Conservation (phyloP, 352 stramenopile genomes). For the Phytophthora nicotianae region DNA sequence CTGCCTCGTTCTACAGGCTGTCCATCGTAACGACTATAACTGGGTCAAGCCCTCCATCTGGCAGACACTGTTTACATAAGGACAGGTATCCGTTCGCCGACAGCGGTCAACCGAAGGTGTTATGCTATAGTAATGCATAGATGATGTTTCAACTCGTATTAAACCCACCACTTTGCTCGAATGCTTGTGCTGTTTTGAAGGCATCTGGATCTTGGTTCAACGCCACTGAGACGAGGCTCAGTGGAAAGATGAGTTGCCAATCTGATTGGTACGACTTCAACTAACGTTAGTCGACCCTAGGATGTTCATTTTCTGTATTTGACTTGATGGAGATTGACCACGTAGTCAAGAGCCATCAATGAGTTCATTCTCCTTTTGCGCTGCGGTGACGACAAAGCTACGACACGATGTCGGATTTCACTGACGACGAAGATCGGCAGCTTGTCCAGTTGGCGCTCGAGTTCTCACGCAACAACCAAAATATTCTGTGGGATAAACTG, state of each 20-base stretch:
- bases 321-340: slow-evolving; percentile 37
- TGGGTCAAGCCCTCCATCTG: slow-evolving; percentile 93
- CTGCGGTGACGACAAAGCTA: slow-evolving; percentile 6
- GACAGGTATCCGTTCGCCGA: slow-evolving; percentile 5
- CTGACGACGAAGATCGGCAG: slow-evolving; percentile 58
- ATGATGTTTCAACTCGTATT: slow-evolving; percentile 22
- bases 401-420: slow-evolving; percentile 57
- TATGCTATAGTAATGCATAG: slow-evolving; percentile 30
- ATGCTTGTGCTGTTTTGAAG: slow-evolving; percentile 3
- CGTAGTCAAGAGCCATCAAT: slow-evolving; percentile 24
- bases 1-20: slow-evolving; percentile 41
- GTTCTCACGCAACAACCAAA: slow-evolving; percentile 14
- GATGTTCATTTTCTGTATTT: slow-evolving; percentile 12
- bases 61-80: slow-evolving; percentile 84
- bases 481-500: slow-evolving; percentile 44
- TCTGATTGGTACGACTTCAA: slow-evolving; percentile 11
- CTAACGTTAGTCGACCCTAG: slow-evolving; percentile 1
- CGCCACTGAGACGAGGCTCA: background rate
- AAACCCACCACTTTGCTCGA: slow-evolving; percentile 9
- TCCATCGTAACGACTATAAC: slow-evolving; percentile 93
- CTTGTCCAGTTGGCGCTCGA: slow-evolving; percentile 48
- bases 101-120: slow-evolving; percentile 4
- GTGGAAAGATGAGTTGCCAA: slow-evolving; percentile 1
- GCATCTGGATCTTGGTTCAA: background rate
- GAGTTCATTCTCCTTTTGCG: slow-evolving; percentile 1